phyloP scores from a whole-genome alignment of 306 rosid species.

The Gillenia trifoliata region DNA sequence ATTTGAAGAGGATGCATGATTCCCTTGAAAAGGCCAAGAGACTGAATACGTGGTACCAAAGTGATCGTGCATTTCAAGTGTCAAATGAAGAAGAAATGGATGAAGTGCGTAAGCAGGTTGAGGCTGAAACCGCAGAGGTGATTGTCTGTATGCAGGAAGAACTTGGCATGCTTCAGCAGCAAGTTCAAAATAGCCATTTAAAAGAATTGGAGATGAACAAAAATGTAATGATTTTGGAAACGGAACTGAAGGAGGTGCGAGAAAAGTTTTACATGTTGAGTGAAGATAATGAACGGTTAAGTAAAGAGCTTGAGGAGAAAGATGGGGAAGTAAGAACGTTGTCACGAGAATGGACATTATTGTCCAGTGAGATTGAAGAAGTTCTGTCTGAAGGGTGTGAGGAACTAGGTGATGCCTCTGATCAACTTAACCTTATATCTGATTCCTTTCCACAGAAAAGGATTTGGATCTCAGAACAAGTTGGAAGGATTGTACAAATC shows the following conservation, averaged over 20 bases:
- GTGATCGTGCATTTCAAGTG: constrained; percentile 67
- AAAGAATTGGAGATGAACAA: constrained; percentile 71
- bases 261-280: constrained; percentile 37
- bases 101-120: constrained; percentile 72
- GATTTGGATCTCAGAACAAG: constrained; percentile 92
- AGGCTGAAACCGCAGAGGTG: constrained; percentile 93
- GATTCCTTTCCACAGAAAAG: constrained; percentile 75
- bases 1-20: constrained; percentile 71
- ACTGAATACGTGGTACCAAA: constrained; percentile 64
- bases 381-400: constrained; percentile 66
- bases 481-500: constrained; percentile 51
- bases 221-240: constrained; percentile 42
- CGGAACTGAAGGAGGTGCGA: constrained; percentile 54
- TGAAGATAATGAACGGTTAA: constrained; percentile 49
- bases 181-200: constrained; percentile 57
- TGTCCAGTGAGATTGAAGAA: constrained; percentile 76
- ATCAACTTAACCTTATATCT: constrained; percentile 55
- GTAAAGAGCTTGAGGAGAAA: constrained; percentile 49
- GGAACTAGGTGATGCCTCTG: constrained; percentile 62
- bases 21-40: constrained; percentile 92
- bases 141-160: constrained; percentile 96
- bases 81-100: constrained; percentile 89
- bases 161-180: constrained; percentile 64
- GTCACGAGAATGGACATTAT: constrained; percentile 64
- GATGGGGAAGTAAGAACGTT: constrained; percentile 44